Percentiles rank a stretch among this genome's conserved stretches.
Evolutionary conservation across 441 rosid species (phyloP).

Genomic region (Populus hybrid): DNA sequence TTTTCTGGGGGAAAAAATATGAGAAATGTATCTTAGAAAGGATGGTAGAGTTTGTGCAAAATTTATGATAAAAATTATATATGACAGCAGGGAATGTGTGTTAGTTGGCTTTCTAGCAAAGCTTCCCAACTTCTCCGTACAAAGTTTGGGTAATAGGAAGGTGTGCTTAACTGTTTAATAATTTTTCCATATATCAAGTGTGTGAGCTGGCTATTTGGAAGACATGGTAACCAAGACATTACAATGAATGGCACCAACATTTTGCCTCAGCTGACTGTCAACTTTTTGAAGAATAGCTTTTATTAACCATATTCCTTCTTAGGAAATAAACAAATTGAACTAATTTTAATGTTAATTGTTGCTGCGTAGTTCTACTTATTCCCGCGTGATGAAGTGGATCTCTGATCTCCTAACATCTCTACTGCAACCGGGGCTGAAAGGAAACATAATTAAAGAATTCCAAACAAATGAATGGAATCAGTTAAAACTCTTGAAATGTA

Average conservation of each 20-base stretch:
- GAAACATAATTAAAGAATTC: slow-evolving; percentile 6
- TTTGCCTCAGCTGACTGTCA: neutral
- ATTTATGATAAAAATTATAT: no score
- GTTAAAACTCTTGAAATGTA: neutral
- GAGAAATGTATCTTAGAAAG: no score
- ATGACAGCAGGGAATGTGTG: no score
- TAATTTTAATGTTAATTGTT: neutral
- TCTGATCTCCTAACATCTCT: neutral
- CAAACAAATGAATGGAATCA: neutral
- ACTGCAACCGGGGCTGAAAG: neutral
- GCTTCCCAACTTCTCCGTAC: no score
- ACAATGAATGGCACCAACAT: neutral
- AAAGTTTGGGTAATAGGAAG: no score
- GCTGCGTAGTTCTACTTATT: neutral
- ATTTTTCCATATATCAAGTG: neutral
- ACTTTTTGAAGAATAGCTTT: no score
- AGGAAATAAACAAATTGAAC: neutral
- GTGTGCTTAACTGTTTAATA: neutral
- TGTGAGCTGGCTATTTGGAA: neutral
- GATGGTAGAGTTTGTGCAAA: no score
- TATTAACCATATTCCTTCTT: no score
- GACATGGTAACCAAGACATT: neutral
- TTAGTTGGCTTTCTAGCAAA: no score
- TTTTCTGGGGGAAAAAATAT: no score
- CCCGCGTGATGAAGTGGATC: neutral